Conservation (phyloP, 805 yeast species). For the Metschnikowia matae region DNA sequence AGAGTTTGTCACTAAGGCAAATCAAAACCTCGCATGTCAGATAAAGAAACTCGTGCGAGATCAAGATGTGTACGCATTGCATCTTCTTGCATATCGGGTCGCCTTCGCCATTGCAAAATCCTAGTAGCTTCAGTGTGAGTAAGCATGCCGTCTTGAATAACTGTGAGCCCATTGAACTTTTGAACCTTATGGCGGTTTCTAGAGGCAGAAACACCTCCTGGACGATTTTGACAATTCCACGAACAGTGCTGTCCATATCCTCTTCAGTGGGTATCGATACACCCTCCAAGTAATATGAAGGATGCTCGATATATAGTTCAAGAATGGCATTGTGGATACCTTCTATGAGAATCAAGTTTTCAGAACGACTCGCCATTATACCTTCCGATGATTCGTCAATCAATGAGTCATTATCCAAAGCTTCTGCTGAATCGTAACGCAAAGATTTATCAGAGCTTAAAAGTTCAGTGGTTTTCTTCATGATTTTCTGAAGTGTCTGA, state of each 20-base stretch:
- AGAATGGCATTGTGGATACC: not conserved
- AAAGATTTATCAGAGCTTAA: not conserved
- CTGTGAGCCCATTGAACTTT: conserved; percentile 3
- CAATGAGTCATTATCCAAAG: not conserved
- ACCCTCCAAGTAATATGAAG: not conserved
- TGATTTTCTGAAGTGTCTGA: conserved; percentile 17
- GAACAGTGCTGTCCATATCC: conserved; percentile 3
- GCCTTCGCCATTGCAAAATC: conserved; percentile 5
- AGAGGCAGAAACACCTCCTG: conserved; percentile 26
- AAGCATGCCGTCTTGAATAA: conserved; percentile 34
- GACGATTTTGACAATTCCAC: conserved; percentile 17
- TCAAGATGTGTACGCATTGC: conserved; percentile 15
- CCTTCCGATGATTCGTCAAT: not conserved
- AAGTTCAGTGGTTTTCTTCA: conserved; percentile 6
- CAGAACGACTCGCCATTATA: not conserved
- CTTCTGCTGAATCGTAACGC: not conserved
- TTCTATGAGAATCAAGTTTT: not conserved
- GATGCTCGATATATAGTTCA: conserved; percentile 1
- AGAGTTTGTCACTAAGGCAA: conserved; percentile 32
- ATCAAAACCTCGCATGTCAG: conserved; percentile 33
- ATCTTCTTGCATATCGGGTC: conserved; percentile 9
- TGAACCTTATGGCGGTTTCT: conserved; percentile 22
- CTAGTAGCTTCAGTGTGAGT: conserved; percentile 30
- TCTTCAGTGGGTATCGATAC: not conserved
- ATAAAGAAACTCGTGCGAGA: conserved; percentile 30